phyloP scores from a whole-genome alignment of 2,329 filamentous ascomycete genomes.

The Rhynchosporium secalis region DNA sequence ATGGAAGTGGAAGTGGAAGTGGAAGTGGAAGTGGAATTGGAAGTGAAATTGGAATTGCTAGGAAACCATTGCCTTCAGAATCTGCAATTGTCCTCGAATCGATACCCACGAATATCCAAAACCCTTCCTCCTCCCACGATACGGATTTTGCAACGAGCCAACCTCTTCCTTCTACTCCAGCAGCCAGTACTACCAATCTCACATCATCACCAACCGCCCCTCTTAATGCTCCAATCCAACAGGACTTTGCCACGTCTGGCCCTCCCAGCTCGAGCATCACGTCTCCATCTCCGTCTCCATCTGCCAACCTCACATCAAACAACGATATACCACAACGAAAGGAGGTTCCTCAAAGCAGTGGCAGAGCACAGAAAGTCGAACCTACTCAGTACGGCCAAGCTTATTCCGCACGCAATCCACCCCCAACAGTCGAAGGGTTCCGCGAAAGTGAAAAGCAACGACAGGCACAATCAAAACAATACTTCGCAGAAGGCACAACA shows the following conservation, averaged over 20 bases:
- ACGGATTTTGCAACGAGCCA: background rate
- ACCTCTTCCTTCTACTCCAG: slow-evolving; percentile 14
- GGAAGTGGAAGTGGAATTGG: background rate
- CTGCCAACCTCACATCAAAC: background rate
- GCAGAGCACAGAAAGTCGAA: slow-evolving; percentile 16
- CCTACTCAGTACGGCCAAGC: slow-evolving; percentile 27
- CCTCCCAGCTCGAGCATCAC: background rate
- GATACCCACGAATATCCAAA: background rate
- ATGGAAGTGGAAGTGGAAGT: background rate
- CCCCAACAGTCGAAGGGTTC: slow-evolving; percentile 32
- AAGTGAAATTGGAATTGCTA: background rate
- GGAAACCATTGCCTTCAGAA: slow-evolving; percentile 8
- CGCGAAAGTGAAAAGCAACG: slow-evolving; percentile 19
- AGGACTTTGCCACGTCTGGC: background rate
- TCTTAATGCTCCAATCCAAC: background rate
- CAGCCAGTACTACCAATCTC: background rate
- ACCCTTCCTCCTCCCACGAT: background rate
- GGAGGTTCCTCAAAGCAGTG: background rate
- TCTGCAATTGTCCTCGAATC: slow-evolving; percentile 7
- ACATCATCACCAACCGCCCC: background rate
- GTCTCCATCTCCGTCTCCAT: background rate
- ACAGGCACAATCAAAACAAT: slow-evolving; percentile 24
- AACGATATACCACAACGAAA: background rate
- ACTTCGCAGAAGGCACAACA: slow-evolving; percentile 22
- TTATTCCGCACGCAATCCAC: slow-evolving; percentile 32